Percentiles rank a stretch among this genome's conserved stretches.
phyloP scores from a whole-genome alignment of 2,329 filamentous ascomycete genomes.

The Calonectria crousiana region DNA sequence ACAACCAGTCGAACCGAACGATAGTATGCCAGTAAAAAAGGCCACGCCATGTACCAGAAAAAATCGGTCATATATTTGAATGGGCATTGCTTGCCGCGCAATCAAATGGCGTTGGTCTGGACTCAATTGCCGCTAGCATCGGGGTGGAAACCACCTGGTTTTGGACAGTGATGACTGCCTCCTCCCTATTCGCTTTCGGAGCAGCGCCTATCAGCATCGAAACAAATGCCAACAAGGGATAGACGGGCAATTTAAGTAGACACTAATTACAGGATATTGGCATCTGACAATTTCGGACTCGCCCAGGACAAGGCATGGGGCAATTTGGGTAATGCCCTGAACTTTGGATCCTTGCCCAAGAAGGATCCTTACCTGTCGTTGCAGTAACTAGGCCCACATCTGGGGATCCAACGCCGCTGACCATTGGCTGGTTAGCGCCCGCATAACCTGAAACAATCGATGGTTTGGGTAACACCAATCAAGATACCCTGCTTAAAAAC shows the following conservation, averaged over 20 bases:
- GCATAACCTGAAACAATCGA: slow-evolving; percentile 54
- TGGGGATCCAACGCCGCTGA: slow-evolving; percentile 10
- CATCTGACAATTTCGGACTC: slow-evolving; percentile 12
- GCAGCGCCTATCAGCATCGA: background rate
- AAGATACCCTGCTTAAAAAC: slow-evolving; percentile 23
- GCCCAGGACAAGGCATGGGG: background rate
- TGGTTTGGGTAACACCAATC: slow-evolving; percentile 41
- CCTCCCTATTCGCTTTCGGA: background rate
- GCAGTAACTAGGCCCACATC: slow-evolving; percentile 22
- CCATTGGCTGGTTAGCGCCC: slow-evolving; percentile 47
- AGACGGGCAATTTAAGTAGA: background rate
- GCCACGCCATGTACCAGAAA: background rate
- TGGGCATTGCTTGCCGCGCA: background rate
- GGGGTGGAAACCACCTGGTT: background rate
- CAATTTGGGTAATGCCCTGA: slow-evolving; percentile 3
- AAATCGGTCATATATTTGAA: background rate
- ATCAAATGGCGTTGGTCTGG: background rate
- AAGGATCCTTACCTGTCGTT: slow-evolving; percentile 1
- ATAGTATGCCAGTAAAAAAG: background rate
- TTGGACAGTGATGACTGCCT: background rate
- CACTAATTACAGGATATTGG: background rate
- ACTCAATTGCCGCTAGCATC: background rate
- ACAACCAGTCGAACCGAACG: background rate
- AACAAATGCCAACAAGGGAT: background rate
- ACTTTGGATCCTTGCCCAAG: background rate